phyloP scores from a whole-genome alignment of 805 yeast species.

The Cyberlindnera subsufficiens region DNA sequence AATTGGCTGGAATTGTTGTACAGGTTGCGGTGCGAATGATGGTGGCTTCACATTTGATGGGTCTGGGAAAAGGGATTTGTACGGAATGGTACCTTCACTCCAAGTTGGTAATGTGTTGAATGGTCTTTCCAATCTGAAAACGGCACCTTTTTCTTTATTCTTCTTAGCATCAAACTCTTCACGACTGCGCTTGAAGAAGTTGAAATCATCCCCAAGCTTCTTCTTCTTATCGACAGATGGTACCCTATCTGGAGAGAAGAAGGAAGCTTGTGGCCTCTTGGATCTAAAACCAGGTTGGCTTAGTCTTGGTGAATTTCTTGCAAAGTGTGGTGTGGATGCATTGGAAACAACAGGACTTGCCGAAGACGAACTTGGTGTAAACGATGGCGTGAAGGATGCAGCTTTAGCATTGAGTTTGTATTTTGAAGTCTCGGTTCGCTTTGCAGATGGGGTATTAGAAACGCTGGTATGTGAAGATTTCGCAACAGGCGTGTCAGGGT shows the following conservation, averaged over 20 bases:
- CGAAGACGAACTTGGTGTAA: slow-evolving; percentile 6
- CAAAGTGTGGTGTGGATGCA: slow-evolving; percentile 9
- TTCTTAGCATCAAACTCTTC: slow-evolving; percentile 17
- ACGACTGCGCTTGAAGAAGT: slow-evolving; percentile 23
- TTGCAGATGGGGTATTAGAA: slow-evolving; percentile 6
- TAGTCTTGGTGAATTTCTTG: slow-evolving; percentile 21
- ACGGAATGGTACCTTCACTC: slow-evolving; percentile 49
- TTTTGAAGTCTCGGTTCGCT: slow-evolving; percentile 4
- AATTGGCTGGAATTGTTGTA: slow-evolving; percentile 13
- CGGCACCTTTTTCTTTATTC: slow-evolving; percentile 20
- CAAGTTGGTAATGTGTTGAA: slow-evolving; percentile 76
- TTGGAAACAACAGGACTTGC: slow-evolving; percentile 12
- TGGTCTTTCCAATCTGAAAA: slow-evolving; percentile 50
- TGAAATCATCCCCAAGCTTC: slow-evolving; percentile 19
- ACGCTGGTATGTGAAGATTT: background rate
- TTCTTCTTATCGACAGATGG: slow-evolving; percentile 24
- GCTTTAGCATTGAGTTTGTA: slow-evolving; percentile 70
- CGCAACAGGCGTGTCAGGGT: background rate
- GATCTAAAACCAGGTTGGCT: slow-evolving; percentile 6
- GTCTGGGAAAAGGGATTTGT: slow-evolving; percentile 46
- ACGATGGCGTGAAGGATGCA: slow-evolving; percentile 54
- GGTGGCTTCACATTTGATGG: slow-evolving; percentile 9
- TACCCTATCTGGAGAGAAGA: slow-evolving; percentile 18
- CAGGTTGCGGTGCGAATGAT: slow-evolving; percentile 5
- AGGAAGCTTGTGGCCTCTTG: slow-evolving; percentile 9